Percentiles rank a stretch among this genome's conserved stretches.
phyloP scores from a whole-genome alignment of 106 monocot genomes.

The Dendrobium chrysotoxum region DNA sequence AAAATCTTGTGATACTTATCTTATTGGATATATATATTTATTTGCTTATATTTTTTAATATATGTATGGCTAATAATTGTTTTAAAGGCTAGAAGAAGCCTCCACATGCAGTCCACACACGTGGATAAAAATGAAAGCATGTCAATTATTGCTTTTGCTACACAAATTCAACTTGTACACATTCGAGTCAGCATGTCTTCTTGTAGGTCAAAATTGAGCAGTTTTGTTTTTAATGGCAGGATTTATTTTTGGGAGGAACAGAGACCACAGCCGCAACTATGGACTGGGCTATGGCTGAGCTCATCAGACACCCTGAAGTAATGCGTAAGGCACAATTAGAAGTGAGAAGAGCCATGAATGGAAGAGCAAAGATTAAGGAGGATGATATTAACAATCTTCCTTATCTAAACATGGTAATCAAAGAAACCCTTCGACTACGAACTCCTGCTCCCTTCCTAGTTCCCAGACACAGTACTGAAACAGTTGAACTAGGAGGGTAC shows the following conservation, averaged over 20 bases:
- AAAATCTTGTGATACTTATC: too few relatives aligned
- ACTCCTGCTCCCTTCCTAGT: slow-evolving; percentile 5
- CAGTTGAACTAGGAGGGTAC: slow-evolving; percentile 1
- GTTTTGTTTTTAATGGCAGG: slow-evolving; percentile 1
- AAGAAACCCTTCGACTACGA: slow-evolving; percentile 9
- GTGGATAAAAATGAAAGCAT: too few relatives aligned
- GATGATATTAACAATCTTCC: neutral
- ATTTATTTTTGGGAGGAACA: slow-evolving; percentile 14
- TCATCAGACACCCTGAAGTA: slow-evolving; percentile 12
- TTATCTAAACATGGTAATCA: slow-evolving; percentile 1
- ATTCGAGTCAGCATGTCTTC: too few relatives aligned
- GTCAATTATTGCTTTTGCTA: too few relatives aligned
- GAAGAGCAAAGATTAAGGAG: neutral
- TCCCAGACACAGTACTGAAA: neutral
- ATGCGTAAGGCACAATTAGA: slow-evolving; percentile 18
- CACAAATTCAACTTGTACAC: too few relatives aligned
- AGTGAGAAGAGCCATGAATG: neutral
- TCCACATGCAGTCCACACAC: too few relatives aligned
- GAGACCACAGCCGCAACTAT: slow-evolving; percentile 7
- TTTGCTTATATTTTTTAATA: too few relatives aligned
- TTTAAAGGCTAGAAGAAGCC: too few relatives aligned
- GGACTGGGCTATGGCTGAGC: slow-evolving; percentile 19
- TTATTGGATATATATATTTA: too few relatives aligned
- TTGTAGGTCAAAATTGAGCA: too few relatives aligned
- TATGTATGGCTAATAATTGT: too few relatives aligned